phyloP scores from a whole-genome alignment of 345 rosid genomes.

The Hibiscus trionum region DNA sequence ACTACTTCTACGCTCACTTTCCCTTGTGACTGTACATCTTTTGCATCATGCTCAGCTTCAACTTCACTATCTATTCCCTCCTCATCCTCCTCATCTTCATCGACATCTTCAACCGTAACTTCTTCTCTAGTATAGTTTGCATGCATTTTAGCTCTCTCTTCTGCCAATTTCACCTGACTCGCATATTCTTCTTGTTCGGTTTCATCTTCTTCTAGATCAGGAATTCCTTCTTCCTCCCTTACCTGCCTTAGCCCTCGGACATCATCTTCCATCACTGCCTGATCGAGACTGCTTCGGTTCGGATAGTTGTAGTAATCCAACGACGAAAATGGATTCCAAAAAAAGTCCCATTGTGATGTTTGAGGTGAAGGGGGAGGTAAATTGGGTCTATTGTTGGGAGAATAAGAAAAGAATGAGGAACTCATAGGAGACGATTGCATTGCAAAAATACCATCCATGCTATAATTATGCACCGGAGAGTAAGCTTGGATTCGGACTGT shows the following conservation, averaged over 20 bases:
- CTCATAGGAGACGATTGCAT: conserved; percentile 45
- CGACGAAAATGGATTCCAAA: conserved; percentile 96
- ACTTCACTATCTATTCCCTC: conserved; percentile 37
- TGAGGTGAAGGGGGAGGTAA: conserved; percentile 88
- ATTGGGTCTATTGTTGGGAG: conserved; percentile 40
- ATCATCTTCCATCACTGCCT: conserved; percentile 62
- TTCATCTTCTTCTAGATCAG: conserved; percentile 80
- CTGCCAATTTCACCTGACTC: conserved; percentile 22
- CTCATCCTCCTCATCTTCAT: conserved; percentile 42
- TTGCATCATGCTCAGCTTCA: conserved; percentile 34
- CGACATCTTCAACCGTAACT: conserved; percentile 67
- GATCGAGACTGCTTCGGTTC: conserved; percentile 47
- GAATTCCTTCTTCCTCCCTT: conserved; percentile 95
- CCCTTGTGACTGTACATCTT: conserved; percentile 36
- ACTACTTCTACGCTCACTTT: conserved; percentile 36
- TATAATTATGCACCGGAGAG: conserved; percentile 48
- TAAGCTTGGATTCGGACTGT: conserved; percentile 47
- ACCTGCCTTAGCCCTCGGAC: conserved; percentile 75
- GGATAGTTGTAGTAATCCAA: conserved; percentile 75
- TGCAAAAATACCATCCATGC: conserved; percentile 54
- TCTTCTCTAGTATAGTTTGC: conserved; percentile 41
- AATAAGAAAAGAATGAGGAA: conserved; percentile 37
- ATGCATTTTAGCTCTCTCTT: conserved; percentile 28
- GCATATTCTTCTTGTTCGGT: conserved; percentile 47
- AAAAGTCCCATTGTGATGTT: conserved; percentile 86